Percentiles rank a stretch among this genome's conserved stretches.
Conservation (phyloP, 1,139 yeast species). For the Saccharomyces uvarum region DNA sequence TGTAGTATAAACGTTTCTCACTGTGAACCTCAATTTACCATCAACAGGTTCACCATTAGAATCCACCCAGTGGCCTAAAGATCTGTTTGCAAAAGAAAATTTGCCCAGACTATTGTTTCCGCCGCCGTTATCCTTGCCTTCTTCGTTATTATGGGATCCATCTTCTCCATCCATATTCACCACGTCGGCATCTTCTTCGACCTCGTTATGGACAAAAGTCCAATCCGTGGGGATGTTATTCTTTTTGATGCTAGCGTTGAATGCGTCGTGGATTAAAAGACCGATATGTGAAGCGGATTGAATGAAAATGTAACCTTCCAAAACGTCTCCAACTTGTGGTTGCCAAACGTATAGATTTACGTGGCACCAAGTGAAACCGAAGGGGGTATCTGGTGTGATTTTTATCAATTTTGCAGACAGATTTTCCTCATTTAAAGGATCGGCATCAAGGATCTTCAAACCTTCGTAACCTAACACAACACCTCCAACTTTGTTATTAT, state of each 20-base stretch:
- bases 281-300: conserved; percentile 96
- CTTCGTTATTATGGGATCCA: conserved; percentile 19
- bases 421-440: conserved; percentile 27
- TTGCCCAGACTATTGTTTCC: conserved; percentile 16
- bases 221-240: conserved; percentile 75
- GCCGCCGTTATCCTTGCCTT: conserved; percentile 8
- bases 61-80: conserved; percentile 85
- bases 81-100: conserved; percentile 31
- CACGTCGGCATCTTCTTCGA: conserved; percentile 32
- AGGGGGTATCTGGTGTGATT: conserved; percentile 76
- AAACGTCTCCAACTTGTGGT: conserved; percentile 73
- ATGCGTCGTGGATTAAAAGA: conserved; percentile 79
- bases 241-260: conserved; percentile 86
- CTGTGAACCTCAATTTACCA: conserved; percentile 70
- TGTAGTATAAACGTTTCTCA: conserved; percentile 64
- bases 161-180: conserved; percentile 23
- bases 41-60: conserved; percentile 63
- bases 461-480: conserved; percentile 75
- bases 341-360: conserved; percentile 86
- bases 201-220: conserved; percentile 75
- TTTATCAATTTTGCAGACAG: conserved; percentile 47
- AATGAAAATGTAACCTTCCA: conserved; percentile 83
- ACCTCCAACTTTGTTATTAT: conserved; percentile 65
- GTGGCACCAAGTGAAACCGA: conserved; percentile 76
- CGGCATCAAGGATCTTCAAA: conserved; percentile 40